Base-by-base conservation (phyloP, 768 basidiomycete genomes). In the Sporobolomyces roseus region DNA sequence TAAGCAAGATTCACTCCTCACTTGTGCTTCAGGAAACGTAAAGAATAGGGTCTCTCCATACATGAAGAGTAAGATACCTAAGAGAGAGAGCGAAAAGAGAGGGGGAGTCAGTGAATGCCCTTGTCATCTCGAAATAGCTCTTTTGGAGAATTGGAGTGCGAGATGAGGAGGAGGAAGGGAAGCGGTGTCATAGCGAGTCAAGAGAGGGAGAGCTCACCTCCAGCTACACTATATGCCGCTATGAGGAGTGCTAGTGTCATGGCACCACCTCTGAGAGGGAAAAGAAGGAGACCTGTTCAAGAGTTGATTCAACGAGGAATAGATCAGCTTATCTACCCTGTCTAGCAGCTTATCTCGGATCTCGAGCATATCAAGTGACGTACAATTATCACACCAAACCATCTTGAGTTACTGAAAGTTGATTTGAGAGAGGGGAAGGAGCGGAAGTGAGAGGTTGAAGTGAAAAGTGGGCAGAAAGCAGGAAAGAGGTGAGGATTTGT, bases 381-480 rank as follows among this genome's bases (percentile, higher is more conserved):
- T n/a, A 69, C 68, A 69, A 52, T 69, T 69, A 32, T 69, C 58
- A 38, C 68, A 69, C 68, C 68, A 69, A 49, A 69, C 63, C 12
- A 36, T 33, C n/a, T n/a, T 19, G 45, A 6, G n/a, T n/a, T n/a
- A 46, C 45, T 14, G 45, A 13, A 14, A 14, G 6, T 46, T 13
- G 6, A 13, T 10, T 13, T 46, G 14, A 41, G 38, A 9, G 10
- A 17, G 10, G 9, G 38, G 38, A 41, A 41, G 38, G 9, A 41
- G 17, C 10, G 38, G 38, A 41, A 17, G 9, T 17, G 38, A 41
- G 17, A 41, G 38, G 38, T 41, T 41, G 9, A 41, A 41, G 9
- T 41, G 38, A 41, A 41, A 41, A 9, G n/a, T n/a, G 60, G 60
- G 48, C 7, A 36, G 25, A 8, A 46, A 30, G 23, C 13, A 10